Evolutionary conservation across 208 protist genomes (phyloP), one percentile per base, ranked within the genome.

Genomic region (Phytomonas sp.): DNA sequence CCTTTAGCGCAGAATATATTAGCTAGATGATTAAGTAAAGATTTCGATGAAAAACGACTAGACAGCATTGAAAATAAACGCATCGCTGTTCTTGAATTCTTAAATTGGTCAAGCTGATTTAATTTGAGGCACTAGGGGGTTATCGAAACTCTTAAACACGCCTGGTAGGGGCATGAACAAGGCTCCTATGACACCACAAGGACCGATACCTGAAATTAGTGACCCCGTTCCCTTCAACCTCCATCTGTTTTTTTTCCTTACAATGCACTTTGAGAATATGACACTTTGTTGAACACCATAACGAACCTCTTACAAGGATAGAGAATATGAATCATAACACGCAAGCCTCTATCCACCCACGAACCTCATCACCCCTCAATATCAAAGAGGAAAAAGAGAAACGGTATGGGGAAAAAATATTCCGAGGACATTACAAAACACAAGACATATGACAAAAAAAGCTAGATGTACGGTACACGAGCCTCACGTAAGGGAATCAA

Each of bases 401-500:
- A 23, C 11, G 15, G 33, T 0, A 51, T 68, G 36, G 1, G 63
- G 20, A 62, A 68, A 62, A 37, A 37, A 43, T 17, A 36, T 36
- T 2, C 9, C 7, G 30, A 4, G 23, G 26, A 56, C 29, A 43
- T 15, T 70, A 46, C 13, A 73, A 29, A 71, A 56, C 30, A 70
- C 15, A n/a, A 67, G 7, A 29, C 15, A 69, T 36, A 60, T 17
- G 56, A 73, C 2, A 32, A 71, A 71, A 56, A 28, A 71, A 71
- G 67, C 15, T 28, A 43, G 9, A 67, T 7, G 60, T 20, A 8
- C 11, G 11, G 1, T 46, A 20, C 40, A 46, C 15, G 15, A 46
- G 11, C 6, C 40, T 46, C 40, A 46, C 40, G 1, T 20, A 46
- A 46, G 53, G 15, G 30, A 73, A 72, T 70, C 28, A 73, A 73